Percentiles rank a stretch among this genome's conserved stretches.
These are phyloP conservation scores for Marasmius sp. DNA, from an alignment of 1,284 basidiomycete genomes.

Conservation along the genomic window DNA sequence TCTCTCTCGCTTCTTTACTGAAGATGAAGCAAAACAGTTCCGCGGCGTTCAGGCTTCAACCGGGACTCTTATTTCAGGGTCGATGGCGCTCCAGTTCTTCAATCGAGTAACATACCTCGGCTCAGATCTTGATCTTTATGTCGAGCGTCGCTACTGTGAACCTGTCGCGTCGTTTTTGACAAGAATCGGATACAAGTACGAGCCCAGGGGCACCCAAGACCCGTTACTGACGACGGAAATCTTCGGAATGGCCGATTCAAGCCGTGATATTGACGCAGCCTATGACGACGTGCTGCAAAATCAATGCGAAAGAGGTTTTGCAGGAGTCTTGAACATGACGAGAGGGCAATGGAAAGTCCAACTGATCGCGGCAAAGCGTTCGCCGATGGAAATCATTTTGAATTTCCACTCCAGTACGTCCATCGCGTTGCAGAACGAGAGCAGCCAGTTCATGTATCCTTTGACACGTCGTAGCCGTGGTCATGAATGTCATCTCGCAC, in stretches of 20 bases:
- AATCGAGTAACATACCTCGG: conserved; percentile 27
- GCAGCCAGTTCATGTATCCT: not conserved
- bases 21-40: conserved; percentile 21
- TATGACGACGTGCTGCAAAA: not conserved
- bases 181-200: conserved; percentile 18
- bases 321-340: conserved; percentile 9
- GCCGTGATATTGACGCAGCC: not conserved
- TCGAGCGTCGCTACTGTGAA: conserved; percentile 17
- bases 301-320: conserved; percentile 2
- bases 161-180: conserved; percentile 17
- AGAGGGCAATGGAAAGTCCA: conserved; percentile 11
- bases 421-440: not conserved
- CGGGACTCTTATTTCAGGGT: conserved; percentile 38
- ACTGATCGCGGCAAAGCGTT: conserved; percentile 8
- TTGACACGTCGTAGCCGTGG: conserved; percentile 10
- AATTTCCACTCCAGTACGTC: conserved; percentile 19
- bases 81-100: conserved; percentile 38
- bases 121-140: conserved; percentile 38
- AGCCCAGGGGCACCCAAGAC: not conserved
- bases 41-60: conserved; percentile 29
- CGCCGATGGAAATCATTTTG: conserved; percentile 12
- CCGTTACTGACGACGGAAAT: not conserved
- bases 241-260: not conserved
- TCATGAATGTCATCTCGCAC: conserved; percentile 22
- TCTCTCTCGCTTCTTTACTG: conserved; percentile 27